Conservation (phyloP, 208 protist species). For the Acanthamoeba healyi region DNA sequence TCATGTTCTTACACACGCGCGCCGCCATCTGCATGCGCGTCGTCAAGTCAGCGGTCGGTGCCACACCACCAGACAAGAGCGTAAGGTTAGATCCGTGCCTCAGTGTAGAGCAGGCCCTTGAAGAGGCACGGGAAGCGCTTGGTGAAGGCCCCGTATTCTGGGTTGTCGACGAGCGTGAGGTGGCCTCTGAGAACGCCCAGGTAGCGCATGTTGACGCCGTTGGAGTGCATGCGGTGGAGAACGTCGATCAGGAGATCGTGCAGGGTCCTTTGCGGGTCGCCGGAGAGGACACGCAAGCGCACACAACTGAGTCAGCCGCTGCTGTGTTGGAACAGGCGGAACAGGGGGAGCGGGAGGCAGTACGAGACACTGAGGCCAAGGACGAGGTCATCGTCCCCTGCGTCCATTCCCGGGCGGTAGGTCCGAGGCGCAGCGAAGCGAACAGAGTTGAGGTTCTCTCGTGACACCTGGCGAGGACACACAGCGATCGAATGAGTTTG, state of each 20-base stretch:
- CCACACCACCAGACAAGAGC: too few species aligned
- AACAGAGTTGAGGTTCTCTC: background rate
- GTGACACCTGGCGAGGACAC: background rate
- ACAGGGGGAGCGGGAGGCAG: background rate
- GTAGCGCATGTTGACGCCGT: slow-evolving; percentile 45
- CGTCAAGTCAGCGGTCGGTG: too few species aligned
- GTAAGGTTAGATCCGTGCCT: background rate
- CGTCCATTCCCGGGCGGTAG: background rate
- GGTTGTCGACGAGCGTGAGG: background rate
- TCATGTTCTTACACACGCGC: slow-evolving; percentile 62
- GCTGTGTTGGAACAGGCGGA: too few species aligned
- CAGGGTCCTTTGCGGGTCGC: background rate
- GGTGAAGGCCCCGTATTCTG: background rate
- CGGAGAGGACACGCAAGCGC: too few species aligned
- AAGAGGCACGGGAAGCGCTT: slow-evolving; percentile 27
- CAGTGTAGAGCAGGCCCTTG: slow-evolving; percentile 21
- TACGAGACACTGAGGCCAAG: slow-evolving; percentile 25
- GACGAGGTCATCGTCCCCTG: background rate
- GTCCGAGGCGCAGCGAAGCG: background rate
- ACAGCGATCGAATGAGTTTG: too few species aligned
- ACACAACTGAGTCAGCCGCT: too few species aligned
- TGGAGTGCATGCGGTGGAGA: slow-evolving; percentile 57
- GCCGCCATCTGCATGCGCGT: slow-evolving; percentile 65
- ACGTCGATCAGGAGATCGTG: slow-evolving; percentile 43
- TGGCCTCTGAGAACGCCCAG: slow-evolving; percentile 13